Base-by-base conservation (phyloP, 2,329 filamentous ascomycete species). In the Aspergillus unguis region DNA sequence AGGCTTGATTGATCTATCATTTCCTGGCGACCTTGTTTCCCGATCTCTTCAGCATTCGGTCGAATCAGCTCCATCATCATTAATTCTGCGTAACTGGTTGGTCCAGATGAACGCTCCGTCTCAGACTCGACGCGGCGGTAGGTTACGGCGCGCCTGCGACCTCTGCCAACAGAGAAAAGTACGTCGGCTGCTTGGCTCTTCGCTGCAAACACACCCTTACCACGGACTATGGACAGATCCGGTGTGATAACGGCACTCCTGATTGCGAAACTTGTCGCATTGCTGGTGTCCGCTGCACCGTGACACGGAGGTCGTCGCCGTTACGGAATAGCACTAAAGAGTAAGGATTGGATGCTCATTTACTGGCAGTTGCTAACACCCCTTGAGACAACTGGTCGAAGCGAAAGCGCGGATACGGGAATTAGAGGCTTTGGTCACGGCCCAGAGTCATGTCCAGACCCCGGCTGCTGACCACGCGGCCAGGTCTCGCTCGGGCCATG, bases 251-350 rank as follows among this genome's bases (percentile, higher is more conserved):
- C 38, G 60, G 44, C 3, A 56, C 60, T 17, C 62, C 63, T 23
- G 54, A 57, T 27, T 65, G 63, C 17, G 63, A 65, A 23, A 61
- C 57, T 6, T 65, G 63, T 40, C 46, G 50, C 27, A 33, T 62
- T 26, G 59, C 56, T 10, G 52, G 58, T 1, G 44, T 60, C 1
- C 56, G 52, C 9, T 65, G 63, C 48, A 56, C 50, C 3, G 63
- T 65, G 25, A 60, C 62, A 6, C 55, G 49, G 3, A 50, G 45
- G 9, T 35, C 43, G 10, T 23, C 51, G 17, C 45, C 6, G 53
- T 6, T 23, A 35, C 58, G 56, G 9, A 63, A 58, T 52, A 56
- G 52, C 10, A 44, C 57, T n/a, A 55, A 55, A 25, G 50, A 61
- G 62, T 65, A 54, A 58, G 61, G 10, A 6, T 31, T 3, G 25